Evolutionary conservation across 202 grass and related monocot species (phyloP), one percentile per base, ranked within the genome.

Genomic region (Musa balbisiana): DNA sequence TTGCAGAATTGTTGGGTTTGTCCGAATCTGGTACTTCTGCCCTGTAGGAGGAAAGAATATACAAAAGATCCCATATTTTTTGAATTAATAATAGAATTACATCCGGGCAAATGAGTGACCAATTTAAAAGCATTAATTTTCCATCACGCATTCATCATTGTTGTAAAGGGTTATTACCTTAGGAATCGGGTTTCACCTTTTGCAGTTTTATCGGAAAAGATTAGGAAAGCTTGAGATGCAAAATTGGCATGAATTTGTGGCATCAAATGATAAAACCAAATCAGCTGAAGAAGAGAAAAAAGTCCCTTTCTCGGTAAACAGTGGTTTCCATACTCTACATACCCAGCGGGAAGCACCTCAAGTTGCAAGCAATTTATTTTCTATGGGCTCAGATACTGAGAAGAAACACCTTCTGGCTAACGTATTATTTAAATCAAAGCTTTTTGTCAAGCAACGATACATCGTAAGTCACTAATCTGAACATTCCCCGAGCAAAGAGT

Each of bases 21-120:
- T 53, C 62, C 19, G 56, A 56, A 80, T 82, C 79, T 52, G 70
- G 24, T 67, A 63, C 76, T 19, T 84, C 80, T 82, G 74, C 72
- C 76, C 93, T 97, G 86, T 79, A 88, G 79, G 70, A 79, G 71
- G 15, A 53, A 75, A 69, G 49, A 25, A 11, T 29, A 11, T 17
- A 55, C 60, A 22, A 20, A 43, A 23, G 1, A 50, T 73, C 2
- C 8, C 13, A 53, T 19, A 8, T 49, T 3, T 78, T 67, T 19
- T 54, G 10, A 24, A n/a, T 1, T 2, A 20, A 54, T 2, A 25
- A 43, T 43, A 43, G 33, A 43, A 43, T 43, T 43, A 43, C 4
- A 4, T 9, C 65, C 4, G 17, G 21, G 12, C 20, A 51, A 49
- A 43, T 6, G 33, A 73, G 54, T 22, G 24, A 43, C 33, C 33